These are phyloP conservation scores for Fusarium irregulare DNA, from an alignment of 2,329 filamentous ascomycete genomes.

Conservation along the genomic window DNA sequence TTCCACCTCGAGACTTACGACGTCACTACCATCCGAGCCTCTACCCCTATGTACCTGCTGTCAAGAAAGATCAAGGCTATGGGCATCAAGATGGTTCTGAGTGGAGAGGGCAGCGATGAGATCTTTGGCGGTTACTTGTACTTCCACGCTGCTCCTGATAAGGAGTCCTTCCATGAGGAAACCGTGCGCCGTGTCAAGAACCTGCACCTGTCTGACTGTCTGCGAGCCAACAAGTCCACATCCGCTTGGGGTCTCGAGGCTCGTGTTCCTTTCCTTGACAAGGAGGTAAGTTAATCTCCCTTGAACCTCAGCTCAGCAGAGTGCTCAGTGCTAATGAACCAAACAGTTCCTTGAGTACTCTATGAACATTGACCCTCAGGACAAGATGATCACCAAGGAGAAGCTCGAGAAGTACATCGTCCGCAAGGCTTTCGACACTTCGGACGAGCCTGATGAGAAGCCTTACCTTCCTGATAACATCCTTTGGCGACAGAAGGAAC, in stretches of 20 bases:
- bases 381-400: conserved; percentile 95
- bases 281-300: conserved; percentile 67
- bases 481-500: conserved; percentile 98
- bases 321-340: conserved; percentile 34
- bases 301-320: background rate
- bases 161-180: conserved; percentile 93
- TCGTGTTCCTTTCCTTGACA: conserved; percentile 97
- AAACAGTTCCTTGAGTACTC: conserved; percentile 83
- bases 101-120: conserved; percentile 96
- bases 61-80: conserved; percentile 99
- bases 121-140: conserved; percentile 99
- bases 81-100: conserved; percentile 99
- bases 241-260: conserved; percentile 98
- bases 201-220: conserved; percentile 94
- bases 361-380: conserved; percentile 93
- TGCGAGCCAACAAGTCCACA: conserved; percentile 99
- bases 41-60: conserved; percentile 97
- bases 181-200: conserved; percentile 95
- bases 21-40: conserved; percentile 97
- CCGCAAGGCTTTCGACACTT: conserved; percentile 96
- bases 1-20: conserved; percentile 98
- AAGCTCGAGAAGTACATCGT: conserved; percentile 98
- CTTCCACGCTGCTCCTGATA: conserved; percentile 94
- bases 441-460: conserved; percentile 80
- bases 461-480: conserved; percentile 97